phyloP scores from a whole-genome alignment of 768 basidiomycete genomes.

The Tulasnella sp. region DNA sequence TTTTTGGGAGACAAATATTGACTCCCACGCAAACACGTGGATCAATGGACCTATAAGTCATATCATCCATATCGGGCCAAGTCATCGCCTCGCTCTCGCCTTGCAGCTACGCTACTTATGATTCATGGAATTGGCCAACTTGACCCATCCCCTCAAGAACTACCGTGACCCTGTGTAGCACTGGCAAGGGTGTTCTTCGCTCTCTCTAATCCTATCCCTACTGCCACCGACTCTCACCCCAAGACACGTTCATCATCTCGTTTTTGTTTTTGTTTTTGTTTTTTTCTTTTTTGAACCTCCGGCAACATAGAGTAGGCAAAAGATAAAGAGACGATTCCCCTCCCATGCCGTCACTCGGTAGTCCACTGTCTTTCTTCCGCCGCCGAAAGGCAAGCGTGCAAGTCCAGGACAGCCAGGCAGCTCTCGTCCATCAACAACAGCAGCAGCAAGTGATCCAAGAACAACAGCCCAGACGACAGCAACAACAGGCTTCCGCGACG shows the following conservation, averaged over 20 bases:
- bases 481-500: background rate
- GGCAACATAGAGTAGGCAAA: background rate
- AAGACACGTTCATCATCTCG: background rate
- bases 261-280: background rate
- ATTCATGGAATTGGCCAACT: background rate
- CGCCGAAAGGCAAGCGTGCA: conserved; percentile 58
- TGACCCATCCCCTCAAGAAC: background rate
- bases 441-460: conserved; percentile 28
- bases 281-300: background rate
- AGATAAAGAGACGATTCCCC: background rate
- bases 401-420: conserved; percentile 45
- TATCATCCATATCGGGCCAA: no score
- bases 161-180: no score
- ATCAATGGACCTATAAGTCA: no score
- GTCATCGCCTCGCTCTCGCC: no score
- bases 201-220: background rate
- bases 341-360: conserved; percentile 26
- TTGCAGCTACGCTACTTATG: no score
- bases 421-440: conserved; percentile 35
- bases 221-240: background rate
- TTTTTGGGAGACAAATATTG: no score
- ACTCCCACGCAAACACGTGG: no score
- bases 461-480: conserved; percentile 17
- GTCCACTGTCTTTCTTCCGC: conserved; percentile 92
- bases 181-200: no score